Evolutionary conservation across 2,329 filamentous ascomycete genomes (phyloP), one percentile per base, ranked within the genome.

Genomic region (Trichoderma atroviride): DNA sequence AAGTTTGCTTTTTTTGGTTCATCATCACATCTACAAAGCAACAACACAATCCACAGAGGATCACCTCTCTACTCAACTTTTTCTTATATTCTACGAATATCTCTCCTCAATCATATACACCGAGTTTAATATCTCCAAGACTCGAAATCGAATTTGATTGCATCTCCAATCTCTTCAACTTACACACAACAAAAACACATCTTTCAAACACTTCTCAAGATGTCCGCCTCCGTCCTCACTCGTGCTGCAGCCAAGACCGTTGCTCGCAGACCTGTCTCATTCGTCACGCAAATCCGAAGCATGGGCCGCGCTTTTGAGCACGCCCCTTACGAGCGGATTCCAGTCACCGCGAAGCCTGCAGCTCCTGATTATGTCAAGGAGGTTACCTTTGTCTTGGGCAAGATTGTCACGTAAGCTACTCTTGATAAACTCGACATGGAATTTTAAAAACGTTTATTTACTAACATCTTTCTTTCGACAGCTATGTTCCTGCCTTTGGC

Each of bases 1-100:
- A 9, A 1, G 27, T 33, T 55, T 27, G 16, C 27, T 60, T 31
- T 27, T 69, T 65, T 24, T 60, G 31, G 55, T 35, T 22, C 61
- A 66, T 47, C 68, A 69, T 52, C 43, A 66, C 60, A 57, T 53
- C 60, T 43, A 57, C 22, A 33, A 58, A 69, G 19, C 59, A 69
- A 63, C 37, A 52, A 58, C 29, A 67, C 22, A 37, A 57, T 58
- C 40, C 64, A 37, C 5, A 29, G 55, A 52, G 64, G 64, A 67
- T 67, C 24, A 67, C 65, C 65, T 65, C 68, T 56, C 68, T 56
- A 69, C 68, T 69, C 68, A 66, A 66, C 19, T 22, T 43, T 35
- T 22, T n/a, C 31, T 33, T 56, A 37, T 19, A 19, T n/a, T 64
- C 56, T 37, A 37, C 43, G 3, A 58, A 19, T 10, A 43, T 66